Conservation (phyloP, 257 asterid species). For the Lycium ferocissimum region DNA sequence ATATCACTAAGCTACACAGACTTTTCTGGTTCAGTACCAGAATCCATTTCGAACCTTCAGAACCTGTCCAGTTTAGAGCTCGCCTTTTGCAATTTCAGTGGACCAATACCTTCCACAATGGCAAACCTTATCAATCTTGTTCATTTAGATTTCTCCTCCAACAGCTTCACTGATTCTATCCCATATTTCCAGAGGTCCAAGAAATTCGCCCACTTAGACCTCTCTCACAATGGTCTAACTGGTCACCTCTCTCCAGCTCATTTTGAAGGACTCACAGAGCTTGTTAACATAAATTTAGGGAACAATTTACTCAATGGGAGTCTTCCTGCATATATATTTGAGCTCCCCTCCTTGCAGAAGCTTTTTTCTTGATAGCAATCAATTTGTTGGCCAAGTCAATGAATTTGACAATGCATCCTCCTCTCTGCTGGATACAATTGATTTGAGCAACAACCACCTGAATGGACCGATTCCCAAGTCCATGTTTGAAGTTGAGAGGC, state of each 20-base stretch:
- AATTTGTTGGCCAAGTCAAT: too few relatives aligned
- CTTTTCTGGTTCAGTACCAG: slow-evolving; percentile 44
- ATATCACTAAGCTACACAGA: slow-evolving; percentile 35
- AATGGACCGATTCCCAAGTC: too few relatives aligned
- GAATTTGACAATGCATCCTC: too few relatives aligned
- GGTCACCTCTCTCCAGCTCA: slow-evolving; percentile 38
- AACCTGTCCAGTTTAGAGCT: slow-evolving; percentile 41
- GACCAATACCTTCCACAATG: slow-evolving; percentile 41
- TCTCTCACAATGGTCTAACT: slow-evolving; percentile 32
- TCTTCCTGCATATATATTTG: too few relatives aligned
- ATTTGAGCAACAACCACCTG: too few relatives aligned
- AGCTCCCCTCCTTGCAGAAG: too few relatives aligned
- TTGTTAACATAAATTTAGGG: slow-evolving; percentile 38
- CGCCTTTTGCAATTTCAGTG: slow-evolving; percentile 38
- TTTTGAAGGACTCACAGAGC: slow-evolving; percentile 41
- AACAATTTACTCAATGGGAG: too few relatives aligned
- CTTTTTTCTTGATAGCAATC: too few relatives aligned
- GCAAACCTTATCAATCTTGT: slow-evolving; percentile 35
- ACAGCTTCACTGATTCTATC: slow-evolving; percentile 46
- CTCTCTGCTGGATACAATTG: too few relatives aligned
- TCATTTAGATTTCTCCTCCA: slow-evolving; percentile 40
- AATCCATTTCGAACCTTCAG: slow-evolving; percentile 42
- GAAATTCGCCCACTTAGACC: slow-evolving; percentile 39
- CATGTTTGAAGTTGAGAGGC: too few relatives aligned
- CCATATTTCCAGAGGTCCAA: slow-evolving; percentile 34